Percentiles rank a stretch among this genome's conserved stretches.
Conservation (phyloP, 139 green algal genomes). For the Micractinium conductrix region DNA sequence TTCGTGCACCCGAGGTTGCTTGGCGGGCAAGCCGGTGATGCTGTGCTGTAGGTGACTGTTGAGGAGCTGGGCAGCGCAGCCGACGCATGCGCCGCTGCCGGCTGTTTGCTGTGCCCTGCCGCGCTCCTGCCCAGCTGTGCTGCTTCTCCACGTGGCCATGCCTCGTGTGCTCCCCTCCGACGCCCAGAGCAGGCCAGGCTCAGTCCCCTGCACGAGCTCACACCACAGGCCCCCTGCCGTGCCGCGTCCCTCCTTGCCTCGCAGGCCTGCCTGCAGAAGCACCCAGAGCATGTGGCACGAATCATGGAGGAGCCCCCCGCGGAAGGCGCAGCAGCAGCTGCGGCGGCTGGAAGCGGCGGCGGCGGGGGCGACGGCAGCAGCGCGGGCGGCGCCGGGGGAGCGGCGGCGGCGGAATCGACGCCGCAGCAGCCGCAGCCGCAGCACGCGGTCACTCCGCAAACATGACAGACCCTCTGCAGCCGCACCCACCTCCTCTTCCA, state of each 20-base stretch:
- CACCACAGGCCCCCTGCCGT: background rate
- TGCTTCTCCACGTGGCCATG: too few species aligned
- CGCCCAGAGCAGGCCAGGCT: too few species aligned
- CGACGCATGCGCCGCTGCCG: too few species aligned
- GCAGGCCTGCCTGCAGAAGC: constrained; percentile 26
- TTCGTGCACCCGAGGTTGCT: too few species aligned
- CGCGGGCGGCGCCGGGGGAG: background rate
- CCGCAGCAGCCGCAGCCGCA: background rate
- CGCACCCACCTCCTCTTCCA: background rate
- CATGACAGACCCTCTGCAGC: background rate
- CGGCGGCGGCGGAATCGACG: background rate
- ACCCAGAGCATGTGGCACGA: constrained; percentile 45
- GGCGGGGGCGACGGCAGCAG: background rate
- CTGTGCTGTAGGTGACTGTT: too few species aligned
- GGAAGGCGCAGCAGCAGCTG: background rate
- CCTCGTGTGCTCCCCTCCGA: too few species aligned
- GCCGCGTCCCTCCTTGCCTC: background rate
- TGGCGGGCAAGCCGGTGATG: too few species aligned
- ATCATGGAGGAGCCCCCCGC: constrained; percentile 28
- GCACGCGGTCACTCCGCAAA: too few species aligned
- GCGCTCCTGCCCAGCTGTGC: too few species aligned
- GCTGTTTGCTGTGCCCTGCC: too few species aligned
- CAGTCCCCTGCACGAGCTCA: too few species aligned
- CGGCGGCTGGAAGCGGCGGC: background rate
- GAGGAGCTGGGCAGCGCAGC: too few species aligned